A percentile compares a stretch with the other conserved stretches of the same genome.
phyloP scores from a whole-genome alignment of 768 basidiomycete genomes.

The Boletellus ananiceps region DNA sequence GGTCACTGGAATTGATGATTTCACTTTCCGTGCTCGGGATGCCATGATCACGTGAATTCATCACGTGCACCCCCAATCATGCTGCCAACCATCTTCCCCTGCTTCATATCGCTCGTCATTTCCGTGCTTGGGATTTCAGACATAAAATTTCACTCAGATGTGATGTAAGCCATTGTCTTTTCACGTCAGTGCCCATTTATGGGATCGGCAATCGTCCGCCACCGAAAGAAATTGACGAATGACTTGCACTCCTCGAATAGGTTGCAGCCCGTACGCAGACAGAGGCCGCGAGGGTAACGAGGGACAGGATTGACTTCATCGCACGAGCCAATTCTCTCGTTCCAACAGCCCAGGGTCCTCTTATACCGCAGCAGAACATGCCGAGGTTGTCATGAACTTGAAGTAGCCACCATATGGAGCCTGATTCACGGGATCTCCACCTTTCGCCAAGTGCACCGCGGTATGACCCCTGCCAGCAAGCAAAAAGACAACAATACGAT shows the following conservation, averaged over 20 bases:
- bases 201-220: conserved; percentile 31
- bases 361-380: conserved; percentile 8
- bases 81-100: too few species aligned
- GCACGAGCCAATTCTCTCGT: background rate
- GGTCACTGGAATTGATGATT: too few species aligned
- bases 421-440: background rate
- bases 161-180: too few species aligned
- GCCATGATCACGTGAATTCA: too few species aligned
- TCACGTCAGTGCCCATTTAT: conserved; percentile 21
- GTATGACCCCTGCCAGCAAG: conserved; percentile 4
- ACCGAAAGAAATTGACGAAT: conserved; percentile 38
- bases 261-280: conserved; percentile 33
- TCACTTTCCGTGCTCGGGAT: too few species aligned
- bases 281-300: conserved; percentile 7
- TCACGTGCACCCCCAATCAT: too few species aligned
- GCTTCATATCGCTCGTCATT: too few species aligned
- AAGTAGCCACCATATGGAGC: background rate
- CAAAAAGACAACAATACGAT: background rate
- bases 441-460: background rate
- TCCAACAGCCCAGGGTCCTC: background rate
- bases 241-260: conserved; percentile 44
- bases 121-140: too few species aligned
- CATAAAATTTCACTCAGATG: too few species aligned
- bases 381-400: background rate
- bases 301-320: conserved; percentile 6